Conservation (phyloP, 2,329 filamentous ascomycete genomes). For the Cladosporium sp. region DNA sequence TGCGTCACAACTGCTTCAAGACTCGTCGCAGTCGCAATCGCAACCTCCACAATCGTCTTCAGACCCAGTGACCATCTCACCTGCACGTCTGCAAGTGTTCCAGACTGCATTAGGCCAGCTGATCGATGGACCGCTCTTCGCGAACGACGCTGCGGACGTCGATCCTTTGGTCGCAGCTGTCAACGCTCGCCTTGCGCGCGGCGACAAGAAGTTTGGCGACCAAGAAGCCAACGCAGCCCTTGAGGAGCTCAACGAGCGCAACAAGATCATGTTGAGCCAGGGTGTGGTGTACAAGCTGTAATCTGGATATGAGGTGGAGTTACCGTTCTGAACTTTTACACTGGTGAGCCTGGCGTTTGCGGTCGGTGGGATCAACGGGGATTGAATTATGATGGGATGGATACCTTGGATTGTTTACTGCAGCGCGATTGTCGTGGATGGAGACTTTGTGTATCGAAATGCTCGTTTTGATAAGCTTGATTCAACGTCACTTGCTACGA, state of each 20-base stretch:
- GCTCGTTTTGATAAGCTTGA: background rate
- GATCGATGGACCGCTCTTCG: slow-evolving; percentile 79
- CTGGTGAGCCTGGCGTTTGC: slow-evolving; percentile 1
- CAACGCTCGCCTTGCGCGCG: slow-evolving; percentile 68
- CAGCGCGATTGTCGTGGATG: too few species aligned
- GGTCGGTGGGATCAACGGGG: background rate
- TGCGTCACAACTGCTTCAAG: slow-evolving; percentile 67
- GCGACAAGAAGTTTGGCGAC: slow-evolving; percentile 63
- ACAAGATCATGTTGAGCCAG: slow-evolving; percentile 77
- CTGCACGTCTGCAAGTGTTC: slow-evolving; percentile 72
- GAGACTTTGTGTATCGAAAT: background rate
- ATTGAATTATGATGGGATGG: slow-evolving; percentile 7
- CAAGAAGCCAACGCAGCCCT: slow-evolving; percentile 77
- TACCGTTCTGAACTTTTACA: background rate
- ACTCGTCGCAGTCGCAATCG: slow-evolving; percentile 54
- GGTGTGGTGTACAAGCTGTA: slow-evolving; percentile 55
- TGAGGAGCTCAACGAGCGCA: slow-evolving; percentile 75
- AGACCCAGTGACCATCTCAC: slow-evolving; percentile 53
- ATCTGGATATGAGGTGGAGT: slow-evolving; percentile 3
- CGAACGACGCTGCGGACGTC: slow-evolving; percentile 79
- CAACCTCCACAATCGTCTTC: slow-evolving; percentile 21
- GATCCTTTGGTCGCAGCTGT: slow-evolving; percentile 75
- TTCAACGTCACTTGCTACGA: background rate
- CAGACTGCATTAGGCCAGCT: slow-evolving; percentile 79
- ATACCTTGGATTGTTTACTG: slow-evolving; percentile 5